phyloP scores from a whole-genome alignment of 192 early-diverging fungal species.

The Entrophospora sp. region DNA sequence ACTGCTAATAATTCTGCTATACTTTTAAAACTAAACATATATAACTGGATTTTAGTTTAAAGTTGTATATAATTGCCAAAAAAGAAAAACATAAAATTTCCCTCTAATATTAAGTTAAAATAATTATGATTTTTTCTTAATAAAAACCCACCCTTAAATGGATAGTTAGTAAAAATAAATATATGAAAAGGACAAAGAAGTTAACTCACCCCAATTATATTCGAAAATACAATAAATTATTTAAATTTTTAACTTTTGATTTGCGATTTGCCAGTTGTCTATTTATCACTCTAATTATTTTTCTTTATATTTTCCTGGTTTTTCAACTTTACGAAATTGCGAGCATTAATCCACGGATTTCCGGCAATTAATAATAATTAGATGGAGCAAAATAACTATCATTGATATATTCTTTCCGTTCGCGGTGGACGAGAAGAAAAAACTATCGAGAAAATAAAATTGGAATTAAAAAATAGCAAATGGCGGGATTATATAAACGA shows the following conservation, averaged over 20 bases:
- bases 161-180: no score
- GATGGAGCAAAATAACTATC: neutral
- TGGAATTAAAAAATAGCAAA: neutral
- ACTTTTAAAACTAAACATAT: no score
- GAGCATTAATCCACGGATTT: neutral
- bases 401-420: constrained; percentile 3
- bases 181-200: no score
- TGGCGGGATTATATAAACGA: neutral
- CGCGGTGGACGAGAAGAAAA: neutral
- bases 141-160: no score
- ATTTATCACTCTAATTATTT: neutral
- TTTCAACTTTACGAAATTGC: neutral
- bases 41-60: no score
- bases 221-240: neutral
- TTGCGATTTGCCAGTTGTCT: neutral
- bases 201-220: no score
- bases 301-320: neutral
- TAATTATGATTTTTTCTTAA: no score
- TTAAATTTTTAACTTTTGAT: constrained; percentile 3
- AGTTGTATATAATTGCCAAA: no score
- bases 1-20: no score
- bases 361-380: neutral
- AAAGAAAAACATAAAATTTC: no score
- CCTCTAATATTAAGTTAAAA: no score
- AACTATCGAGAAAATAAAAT: constrained; percentile 8